Percentiles rank a stretch among this genome's conserved stretches.
Evolutionary conservation across 371 early-diverging fungal species (phyloP).

Genomic region (Chytridium lagenaria): DNA sequence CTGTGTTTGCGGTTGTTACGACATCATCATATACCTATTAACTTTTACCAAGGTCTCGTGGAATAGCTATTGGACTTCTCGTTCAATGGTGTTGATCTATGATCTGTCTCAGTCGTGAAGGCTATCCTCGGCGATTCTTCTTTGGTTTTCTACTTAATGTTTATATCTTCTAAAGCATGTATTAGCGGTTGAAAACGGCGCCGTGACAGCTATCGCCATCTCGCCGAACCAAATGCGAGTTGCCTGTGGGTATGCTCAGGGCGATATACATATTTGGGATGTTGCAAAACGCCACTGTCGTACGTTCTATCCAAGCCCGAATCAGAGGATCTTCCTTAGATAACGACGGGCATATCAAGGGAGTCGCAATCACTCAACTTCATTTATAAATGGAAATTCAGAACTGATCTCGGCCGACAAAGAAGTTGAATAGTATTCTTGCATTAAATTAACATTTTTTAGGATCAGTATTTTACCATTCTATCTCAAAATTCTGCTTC

Average conservation of each 20-base stretch:
- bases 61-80: constrained; percentile 80
- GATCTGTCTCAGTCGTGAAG: constrained; percentile 70
- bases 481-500: constrained; percentile 70
- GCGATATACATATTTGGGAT: constrained; percentile 78
- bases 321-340: background rate
- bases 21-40: constrained; percentile 1
- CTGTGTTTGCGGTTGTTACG: constrained; percentile 62
- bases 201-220: constrained; percentile 75
- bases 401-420: constrained; percentile 78
- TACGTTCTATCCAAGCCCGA: constrained; percentile 32
- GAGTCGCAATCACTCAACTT: constrained; percentile 73
- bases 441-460: constrained; percentile 19
- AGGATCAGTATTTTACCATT: constrained; percentile 79
- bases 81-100: constrained; percentile 74
- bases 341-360: constrained; percentile 73
- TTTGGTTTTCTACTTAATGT: constrained; percentile 47
- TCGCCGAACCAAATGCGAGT: constrained; percentile 72
- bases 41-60: constrained; percentile 53
- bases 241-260: constrained; percentile 75
- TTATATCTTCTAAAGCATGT: background rate
- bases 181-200: constrained; percentile 67
- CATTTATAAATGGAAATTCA: constrained; percentile 70
- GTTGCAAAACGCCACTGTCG: constrained; percentile 35
- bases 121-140: constrained; percentile 65
- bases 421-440: constrained; percentile 49